A percentile compares a stretch with the other conserved stretches of the same genome.
phyloP scores from a whole-genome alignment of 768 basidiomycete genomes.

The Leucocoprinus birnbaumii region DNA sequence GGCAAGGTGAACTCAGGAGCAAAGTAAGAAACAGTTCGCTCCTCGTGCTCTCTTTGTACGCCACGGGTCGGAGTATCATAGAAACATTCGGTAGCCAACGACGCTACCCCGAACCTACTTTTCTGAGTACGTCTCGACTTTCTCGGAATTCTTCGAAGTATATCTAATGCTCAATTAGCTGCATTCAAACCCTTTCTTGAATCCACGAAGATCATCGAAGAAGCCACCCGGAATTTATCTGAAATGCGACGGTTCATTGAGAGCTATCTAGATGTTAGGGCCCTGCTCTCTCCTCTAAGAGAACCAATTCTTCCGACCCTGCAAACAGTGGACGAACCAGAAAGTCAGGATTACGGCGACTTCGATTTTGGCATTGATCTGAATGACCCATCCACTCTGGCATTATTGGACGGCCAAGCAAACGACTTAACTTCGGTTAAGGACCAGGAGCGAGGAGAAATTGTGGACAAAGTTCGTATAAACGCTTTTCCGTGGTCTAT shows the following conservation, averaged over 20 bases:
- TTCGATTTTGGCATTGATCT: slow-evolving; percentile 10
- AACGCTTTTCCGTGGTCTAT: neutral
- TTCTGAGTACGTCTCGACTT: slow-evolving; percentile 2
- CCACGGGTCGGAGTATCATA: slow-evolving; percentile 7
- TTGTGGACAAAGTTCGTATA: neutral
- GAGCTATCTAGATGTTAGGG: slow-evolving; percentile 8
- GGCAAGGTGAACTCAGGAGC: neutral
- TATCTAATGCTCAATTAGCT: neutral
- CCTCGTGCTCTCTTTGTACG: slow-evolving; percentile 7
- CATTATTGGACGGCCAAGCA: neutral
- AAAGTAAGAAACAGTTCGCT: neutral
- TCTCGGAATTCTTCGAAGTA: neutral
- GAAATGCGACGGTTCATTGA: slow-evolving; percentile 11
- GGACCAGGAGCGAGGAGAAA: slow-evolving; percentile 1
- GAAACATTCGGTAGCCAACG: slow-evolving; percentile 3
- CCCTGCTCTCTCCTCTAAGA: neutral
- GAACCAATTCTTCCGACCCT: neutral
- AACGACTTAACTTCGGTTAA: slow-evolving; percentile 2
- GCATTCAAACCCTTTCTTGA: slow-evolving; percentile 12
- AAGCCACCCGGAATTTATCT: neutral
- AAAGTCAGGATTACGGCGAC: slow-evolving; percentile 10
- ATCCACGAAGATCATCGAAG: slow-evolving; percentile 5
- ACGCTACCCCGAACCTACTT: slow-evolving; percentile 6
- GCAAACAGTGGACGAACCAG: slow-evolving; percentile 7
- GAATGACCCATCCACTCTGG: slow-evolving; percentile 6